Percentiles rank a stretch among this genome's conserved stretches.
Conservation (phyloP, 192 early-diverging fungal genomes). For the Coemansia umbellata region DNA sequence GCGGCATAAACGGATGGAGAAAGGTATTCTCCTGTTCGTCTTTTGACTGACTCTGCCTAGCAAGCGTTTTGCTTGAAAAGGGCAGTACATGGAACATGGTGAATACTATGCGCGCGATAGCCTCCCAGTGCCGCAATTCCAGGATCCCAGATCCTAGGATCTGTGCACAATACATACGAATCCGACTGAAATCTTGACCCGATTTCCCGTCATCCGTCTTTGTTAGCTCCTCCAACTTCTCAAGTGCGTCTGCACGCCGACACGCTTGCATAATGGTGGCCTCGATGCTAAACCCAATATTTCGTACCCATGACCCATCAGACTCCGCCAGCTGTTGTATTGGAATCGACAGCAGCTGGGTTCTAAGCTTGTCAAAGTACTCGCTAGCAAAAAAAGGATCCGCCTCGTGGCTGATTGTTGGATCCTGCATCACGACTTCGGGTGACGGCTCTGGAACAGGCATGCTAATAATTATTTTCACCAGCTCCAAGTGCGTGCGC, state of each 20-base stretch:
- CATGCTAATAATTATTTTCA: constrained; percentile 37
- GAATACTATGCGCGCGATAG: constrained; percentile 35
- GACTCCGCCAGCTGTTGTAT: constrained; percentile 22
- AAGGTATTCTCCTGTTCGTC: background rate
- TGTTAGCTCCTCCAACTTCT: constrained; percentile 28
- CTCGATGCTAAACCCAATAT: constrained; percentile 49
- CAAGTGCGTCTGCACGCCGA: constrained; percentile 30
- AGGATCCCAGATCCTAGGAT: constrained; percentile 31
- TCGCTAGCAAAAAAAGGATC: constrained; percentile 37
- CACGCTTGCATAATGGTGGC: constrained; percentile 42
- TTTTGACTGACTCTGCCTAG: background rate
- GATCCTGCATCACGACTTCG: constrained; percentile 14
- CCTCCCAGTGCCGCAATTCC: constrained; percentile 23
- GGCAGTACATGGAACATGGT: constrained; percentile 42
- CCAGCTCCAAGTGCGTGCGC: constrained; percentile 46
- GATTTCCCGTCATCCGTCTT: constrained; percentile 1
- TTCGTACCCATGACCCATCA: constrained; percentile 37
- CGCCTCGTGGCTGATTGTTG: constrained; percentile 28
- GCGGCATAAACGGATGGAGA: constrained; percentile 8
- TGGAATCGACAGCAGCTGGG: constrained; percentile 20
- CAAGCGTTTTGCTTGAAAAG: constrained; percentile 20
- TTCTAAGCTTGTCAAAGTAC: constrained; percentile 39
- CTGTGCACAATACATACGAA: constrained; percentile 33
- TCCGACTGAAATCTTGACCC: constrained; percentile 9
- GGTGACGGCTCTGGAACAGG: constrained; percentile 23